Evolutionary conservation across 108 stramenopile species (phyloP).

Genomic region (Conticribra weissflogii): DNA sequence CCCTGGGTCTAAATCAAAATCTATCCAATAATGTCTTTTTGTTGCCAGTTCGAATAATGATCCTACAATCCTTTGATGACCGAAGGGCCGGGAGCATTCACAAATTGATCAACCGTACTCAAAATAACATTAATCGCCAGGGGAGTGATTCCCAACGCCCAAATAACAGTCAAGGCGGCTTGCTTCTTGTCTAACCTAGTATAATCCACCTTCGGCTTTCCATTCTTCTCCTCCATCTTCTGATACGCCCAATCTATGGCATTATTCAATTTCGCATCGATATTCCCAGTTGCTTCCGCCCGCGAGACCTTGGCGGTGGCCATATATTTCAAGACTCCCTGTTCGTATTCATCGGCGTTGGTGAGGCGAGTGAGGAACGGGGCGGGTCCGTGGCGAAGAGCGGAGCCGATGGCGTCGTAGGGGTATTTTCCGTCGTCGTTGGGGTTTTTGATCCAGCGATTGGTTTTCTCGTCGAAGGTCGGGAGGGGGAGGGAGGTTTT

Average conservation of each 20-base stretch:
- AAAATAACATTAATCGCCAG: slow-evolving; percentile 33
- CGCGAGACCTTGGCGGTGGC: slow-evolving; percentile 36
- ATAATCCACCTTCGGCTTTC: slow-evolving; percentile 62
- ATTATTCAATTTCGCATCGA: slow-evolving; percentile 68
- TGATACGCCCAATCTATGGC: slow-evolving; percentile 73
- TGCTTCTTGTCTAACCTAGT: slow-evolving; percentile 50
- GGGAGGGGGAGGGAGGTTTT: slow-evolving; percentile 31
- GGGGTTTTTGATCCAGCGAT: slow-evolving; percentile 34
- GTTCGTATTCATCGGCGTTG: slow-evolving; percentile 62
- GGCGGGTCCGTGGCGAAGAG: slow-evolving; percentile 57
- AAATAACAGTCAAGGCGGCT: slow-evolving; percentile 42
- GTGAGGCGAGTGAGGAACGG: slow-evolving; percentile 51
- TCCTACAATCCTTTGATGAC: slow-evolving; percentile 36
- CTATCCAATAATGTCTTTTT: too few relatives aligned
- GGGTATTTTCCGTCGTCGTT: slow-evolving; percentile 54
- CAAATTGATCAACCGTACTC: slow-evolving; percentile 43
- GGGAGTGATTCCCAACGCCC: slow-evolving; percentile 55
- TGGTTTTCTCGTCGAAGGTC: slow-evolving; percentile 45
- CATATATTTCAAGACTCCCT: slow-evolving; percentile 65
- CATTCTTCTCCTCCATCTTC: slow-evolving; percentile 63
- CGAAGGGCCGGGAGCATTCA: slow-evolving; percentile 38
- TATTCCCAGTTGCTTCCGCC: slow-evolving; percentile 59
- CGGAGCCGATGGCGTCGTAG: slow-evolving; percentile 62
- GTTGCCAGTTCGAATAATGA: not conserved
- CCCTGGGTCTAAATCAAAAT: too few relatives aligned